Evolutionary conservation across 225 moss, liverwort and hornwort species (phyloP).

Genomic region (Bryoerythrophyllum caledonicum): DNA sequence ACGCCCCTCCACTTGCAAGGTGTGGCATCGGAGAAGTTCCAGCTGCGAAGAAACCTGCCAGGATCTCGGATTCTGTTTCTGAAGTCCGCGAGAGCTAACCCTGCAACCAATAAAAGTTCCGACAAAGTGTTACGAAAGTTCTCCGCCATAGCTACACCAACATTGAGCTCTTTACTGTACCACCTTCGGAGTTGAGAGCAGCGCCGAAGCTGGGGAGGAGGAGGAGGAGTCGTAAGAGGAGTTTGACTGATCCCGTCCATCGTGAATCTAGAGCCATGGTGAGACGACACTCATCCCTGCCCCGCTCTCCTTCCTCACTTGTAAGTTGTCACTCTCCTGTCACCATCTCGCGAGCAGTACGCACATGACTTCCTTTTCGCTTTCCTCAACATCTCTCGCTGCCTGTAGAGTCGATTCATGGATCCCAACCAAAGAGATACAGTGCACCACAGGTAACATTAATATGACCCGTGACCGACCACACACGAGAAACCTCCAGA

Average conservation of each 20-base stretch:
- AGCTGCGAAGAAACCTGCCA: slow-evolving; percentile 32
- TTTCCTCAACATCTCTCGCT: background rate
- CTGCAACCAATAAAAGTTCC: slow-evolving; percentile 29
- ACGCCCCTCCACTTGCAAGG: slow-evolving; percentile 56
- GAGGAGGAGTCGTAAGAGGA: slow-evolving; percentile 16
- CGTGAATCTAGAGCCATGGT: slow-evolving; percentile 34
- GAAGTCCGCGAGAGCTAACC: slow-evolving; percentile 43
- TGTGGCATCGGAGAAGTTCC: slow-evolving; percentile 42
- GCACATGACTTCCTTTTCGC: background rate
- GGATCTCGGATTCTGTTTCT: slow-evolving; percentile 34
- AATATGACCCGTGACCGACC: background rate
- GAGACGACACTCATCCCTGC: slow-evolving; percentile 28
- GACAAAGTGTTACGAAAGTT: background rate
- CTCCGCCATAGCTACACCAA: background rate
- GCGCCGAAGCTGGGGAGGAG: slow-evolving; percentile 17
- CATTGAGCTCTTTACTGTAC: background rate
- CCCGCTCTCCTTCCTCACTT: background rate
- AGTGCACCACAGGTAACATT: background rate
- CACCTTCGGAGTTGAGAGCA: slow-evolving; percentile 48
- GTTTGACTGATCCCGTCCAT: slow-evolving; percentile 11
- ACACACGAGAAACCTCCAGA: background rate
- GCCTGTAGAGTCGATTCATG: background rate
- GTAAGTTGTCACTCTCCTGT: background rate
- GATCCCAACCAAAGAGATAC: background rate
- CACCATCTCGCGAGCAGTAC: background rate